Percentiles rank a stretch among this genome's conserved stretches.
phyloP scores from a whole-genome alignment of 2,329 filamentous ascomycete species.

The Xylaria sp. region DNA sequence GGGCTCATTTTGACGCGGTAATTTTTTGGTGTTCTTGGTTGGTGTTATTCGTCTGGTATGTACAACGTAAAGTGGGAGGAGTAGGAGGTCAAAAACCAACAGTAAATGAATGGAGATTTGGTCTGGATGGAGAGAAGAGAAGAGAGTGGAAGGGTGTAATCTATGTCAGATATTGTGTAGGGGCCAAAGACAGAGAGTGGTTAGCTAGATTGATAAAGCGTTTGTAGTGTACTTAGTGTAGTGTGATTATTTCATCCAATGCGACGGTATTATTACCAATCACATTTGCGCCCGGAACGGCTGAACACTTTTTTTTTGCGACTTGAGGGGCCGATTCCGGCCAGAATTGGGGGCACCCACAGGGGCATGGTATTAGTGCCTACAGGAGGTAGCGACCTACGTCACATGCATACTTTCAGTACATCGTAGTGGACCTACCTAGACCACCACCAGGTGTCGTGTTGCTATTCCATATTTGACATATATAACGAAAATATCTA shows the following conservation, averaged over 20 bases:
- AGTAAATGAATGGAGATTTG: slow-evolving; percentile 15
- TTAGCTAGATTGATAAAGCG: background rate
- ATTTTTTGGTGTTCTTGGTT: background rate
- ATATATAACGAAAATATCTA: too few species aligned
- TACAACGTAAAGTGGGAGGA: background rate
- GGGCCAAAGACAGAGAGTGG: slow-evolving; percentile 1
- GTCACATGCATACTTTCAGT: slow-evolving; percentile 19
- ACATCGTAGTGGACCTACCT: background rate
- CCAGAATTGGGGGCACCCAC: background rate
- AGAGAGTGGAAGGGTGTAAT: slow-evolving; percentile 17
- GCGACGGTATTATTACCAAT: slow-evolving; percentile 34
- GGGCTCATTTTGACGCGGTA: slow-evolving; percentile 41
- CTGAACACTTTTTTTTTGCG: slow-evolving; percentile 22
- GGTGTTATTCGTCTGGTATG: background rate
- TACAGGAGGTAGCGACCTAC: slow-evolving; percentile 8
- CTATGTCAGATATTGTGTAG: background rate
- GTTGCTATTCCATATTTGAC: too few species aligned
- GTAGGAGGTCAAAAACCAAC: background rate
- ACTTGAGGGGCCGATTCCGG: slow-evolving; percentile 31
- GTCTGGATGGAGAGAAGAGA: slow-evolving; percentile 13
- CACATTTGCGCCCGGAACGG: slow-evolving; percentile 26
- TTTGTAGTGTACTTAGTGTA: background rate
- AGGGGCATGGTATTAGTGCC: background rate
- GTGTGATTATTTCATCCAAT: background rate
- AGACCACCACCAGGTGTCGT: background rate